Conservation (phyloP, 2,329 filamentous ascomycete species). For the Botrytis medusae region DNA sequence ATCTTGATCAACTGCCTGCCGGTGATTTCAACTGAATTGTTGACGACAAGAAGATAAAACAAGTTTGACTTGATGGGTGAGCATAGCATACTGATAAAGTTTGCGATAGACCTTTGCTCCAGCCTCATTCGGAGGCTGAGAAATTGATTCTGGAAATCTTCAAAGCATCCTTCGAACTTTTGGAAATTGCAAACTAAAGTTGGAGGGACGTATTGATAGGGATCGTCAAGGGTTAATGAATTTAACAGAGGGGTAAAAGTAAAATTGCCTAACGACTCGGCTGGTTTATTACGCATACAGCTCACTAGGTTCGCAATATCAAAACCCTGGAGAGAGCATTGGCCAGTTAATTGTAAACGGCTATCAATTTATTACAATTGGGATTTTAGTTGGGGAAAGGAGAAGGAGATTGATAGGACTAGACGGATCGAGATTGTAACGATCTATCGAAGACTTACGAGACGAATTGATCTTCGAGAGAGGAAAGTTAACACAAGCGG, state of each 20-base stretch:
- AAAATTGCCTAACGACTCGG: neutral
- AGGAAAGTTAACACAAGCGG: neutral
- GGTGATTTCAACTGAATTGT: neutral
- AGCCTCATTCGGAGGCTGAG: slow-evolving; percentile 18
- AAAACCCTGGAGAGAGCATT: slow-evolving; percentile 12
- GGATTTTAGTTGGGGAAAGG: slow-evolving; percentile 7
- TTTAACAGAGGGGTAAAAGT: slow-evolving; percentile 9
- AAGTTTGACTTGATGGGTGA: slow-evolving; percentile 9
- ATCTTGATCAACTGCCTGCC: neutral
- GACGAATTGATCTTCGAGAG: neutral
- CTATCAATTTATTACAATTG: neutral
- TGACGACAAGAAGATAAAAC: neutral
- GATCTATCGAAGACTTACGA: neutral
- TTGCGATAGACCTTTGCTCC: slow-evolving; percentile 7
- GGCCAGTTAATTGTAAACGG: slow-evolving; percentile 9
- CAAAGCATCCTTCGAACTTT: neutral
- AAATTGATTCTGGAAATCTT: slow-evolving; percentile 8
- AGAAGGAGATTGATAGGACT: slow-evolving; percentile 15
- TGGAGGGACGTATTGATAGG: neutral
- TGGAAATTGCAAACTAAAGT: slow-evolving; percentile 4
- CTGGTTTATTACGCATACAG: neutral
- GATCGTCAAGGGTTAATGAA: neutral
- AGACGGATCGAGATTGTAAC: neutral
- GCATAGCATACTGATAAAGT: slow-evolving; percentile 1
- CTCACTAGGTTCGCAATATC: slow-evolving; percentile 2